These are phyloP conservation scores for Mrakia gelida DNA, from an alignment of 768 basidiomycete genomes.

Conservation along the genomic window DNA sequence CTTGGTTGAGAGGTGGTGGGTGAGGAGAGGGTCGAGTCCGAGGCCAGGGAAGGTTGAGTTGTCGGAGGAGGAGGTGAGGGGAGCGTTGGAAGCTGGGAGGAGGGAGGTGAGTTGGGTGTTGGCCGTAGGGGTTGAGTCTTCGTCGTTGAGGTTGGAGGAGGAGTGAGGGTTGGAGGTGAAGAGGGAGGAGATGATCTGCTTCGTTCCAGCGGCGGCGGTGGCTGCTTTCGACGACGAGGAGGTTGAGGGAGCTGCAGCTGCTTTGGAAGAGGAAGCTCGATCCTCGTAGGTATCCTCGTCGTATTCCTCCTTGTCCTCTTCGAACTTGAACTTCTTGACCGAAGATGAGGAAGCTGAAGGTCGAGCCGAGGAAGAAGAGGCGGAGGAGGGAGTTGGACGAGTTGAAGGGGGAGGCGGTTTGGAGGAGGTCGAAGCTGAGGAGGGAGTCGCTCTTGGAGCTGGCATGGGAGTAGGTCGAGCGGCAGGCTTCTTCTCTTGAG, in stretches of 20 bases:
- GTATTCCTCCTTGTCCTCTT: slow-evolving; percentile 30
- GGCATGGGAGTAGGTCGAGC: slow-evolving; percentile 24
- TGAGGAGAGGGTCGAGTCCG: slow-evolving; percentile 75
- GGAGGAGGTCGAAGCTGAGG: slow-evolving; percentile 36
- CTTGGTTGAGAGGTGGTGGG: slow-evolving; percentile 69
- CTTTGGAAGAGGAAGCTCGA: slow-evolving; percentile 12
- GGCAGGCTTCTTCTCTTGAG: slow-evolving; percentile 42
- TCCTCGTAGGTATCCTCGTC: slow-evolving; percentile 34
- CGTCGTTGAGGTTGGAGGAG: not conserved
- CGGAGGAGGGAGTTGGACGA: slow-evolving; percentile 25
- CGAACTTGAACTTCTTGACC: slow-evolving; percentile 24
- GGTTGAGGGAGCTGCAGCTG: slow-evolving; percentile 10
- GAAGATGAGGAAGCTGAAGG: slow-evolving; percentile 35
- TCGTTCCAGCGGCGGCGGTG: slow-evolving; percentile 21
- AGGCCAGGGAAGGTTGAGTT: slow-evolving; percentile 67
- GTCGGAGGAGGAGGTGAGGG: slow-evolving; percentile 46
- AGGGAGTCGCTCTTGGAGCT: slow-evolving; percentile 51
- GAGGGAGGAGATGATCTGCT: slow-evolving; percentile 72
- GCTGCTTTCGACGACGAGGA: not conserved
- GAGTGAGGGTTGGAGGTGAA: slow-evolving; percentile 70
- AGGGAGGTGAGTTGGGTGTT: slow-evolving; percentile 18
- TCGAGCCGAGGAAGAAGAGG: slow-evolving; percentile 34
- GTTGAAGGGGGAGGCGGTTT: slow-evolving; percentile 4
- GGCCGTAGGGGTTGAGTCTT: not conserved
- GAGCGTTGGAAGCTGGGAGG: slow-evolving; percentile 40